phyloP scores from a whole-genome alignment of 495 filamentous ascomycete species.

The Durotheca rogersii region DNA sequence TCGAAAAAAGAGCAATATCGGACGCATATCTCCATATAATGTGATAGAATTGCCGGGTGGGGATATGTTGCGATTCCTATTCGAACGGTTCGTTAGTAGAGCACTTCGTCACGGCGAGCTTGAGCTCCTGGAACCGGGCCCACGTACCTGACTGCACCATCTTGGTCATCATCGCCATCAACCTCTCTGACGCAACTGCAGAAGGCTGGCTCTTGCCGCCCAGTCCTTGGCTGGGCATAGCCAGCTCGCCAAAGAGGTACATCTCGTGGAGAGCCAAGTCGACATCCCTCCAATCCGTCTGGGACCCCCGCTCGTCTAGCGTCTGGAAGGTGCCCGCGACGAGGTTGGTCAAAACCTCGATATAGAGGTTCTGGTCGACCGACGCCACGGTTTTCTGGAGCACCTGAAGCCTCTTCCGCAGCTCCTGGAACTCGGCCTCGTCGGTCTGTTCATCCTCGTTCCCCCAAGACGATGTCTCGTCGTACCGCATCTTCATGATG shows the following conservation, averaged over 20 bases:
- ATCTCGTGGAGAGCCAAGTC: conserved; percentile 97
- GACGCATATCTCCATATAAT: conserved; percentile 98
- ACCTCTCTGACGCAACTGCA: conserved; percentile 68
- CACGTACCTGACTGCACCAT: conserved; percentile 87
- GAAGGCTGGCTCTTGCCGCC: conserved; percentile 79
- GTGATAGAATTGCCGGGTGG: conserved; percentile 87
- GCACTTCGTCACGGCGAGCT: neutral
- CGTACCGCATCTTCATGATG: conserved; percentile 92
- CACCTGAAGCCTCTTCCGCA: conserved; percentile 82
- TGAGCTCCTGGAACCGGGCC: too few relatives aligned
- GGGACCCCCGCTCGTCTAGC: conserved; percentile 65
- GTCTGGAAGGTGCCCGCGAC: conserved; percentile 80
- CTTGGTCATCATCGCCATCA: conserved; percentile 87
- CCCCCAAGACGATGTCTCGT: conserved; percentile 91
- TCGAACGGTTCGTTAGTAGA: conserved; percentile 16
- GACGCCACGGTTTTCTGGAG: conserved; percentile 87
- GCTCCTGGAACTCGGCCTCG: conserved; percentile 96
- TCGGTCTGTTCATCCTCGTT: conserved; percentile 93
- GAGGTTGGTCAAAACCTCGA: conserved; percentile 78
- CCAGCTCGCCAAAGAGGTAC: conserved; percentile 92
- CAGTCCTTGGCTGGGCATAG: conserved; percentile 77
- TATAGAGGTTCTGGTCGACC: conserved; percentile 80
- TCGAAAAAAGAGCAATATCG: conserved; percentile 94
- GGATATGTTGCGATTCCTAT: conserved; percentile 77
- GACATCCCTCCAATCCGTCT: conserved; percentile 90